Percentiles rank a stretch among this genome's conserved stretches.
phyloP scores from a whole-genome alignment of 139 green algal genomes.

The Desmodesmus armatus region DNA sequence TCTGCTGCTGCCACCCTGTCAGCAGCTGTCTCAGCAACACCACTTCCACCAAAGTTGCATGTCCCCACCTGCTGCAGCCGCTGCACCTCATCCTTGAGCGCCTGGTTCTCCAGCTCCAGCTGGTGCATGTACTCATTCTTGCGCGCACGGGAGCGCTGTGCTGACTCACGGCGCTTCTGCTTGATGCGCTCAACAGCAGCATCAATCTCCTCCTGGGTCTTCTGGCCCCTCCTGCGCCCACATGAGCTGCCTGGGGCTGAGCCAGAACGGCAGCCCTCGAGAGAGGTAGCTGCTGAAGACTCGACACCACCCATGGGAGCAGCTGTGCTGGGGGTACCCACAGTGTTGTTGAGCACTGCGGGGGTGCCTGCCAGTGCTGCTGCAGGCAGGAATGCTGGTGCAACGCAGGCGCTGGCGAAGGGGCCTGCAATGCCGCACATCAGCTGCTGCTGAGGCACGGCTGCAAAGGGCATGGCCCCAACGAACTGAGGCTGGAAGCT shows the following conservation, averaged over 20 bases:
- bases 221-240: background rate
- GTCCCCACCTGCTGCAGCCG: background rate
- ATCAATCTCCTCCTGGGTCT: constrained; percentile 24
- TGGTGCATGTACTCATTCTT: constrained; percentile 47
- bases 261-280: too few species aligned
- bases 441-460: background rate
- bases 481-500: constrained; percentile 12
- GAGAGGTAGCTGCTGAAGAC: too few species aligned
- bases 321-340: background rate
- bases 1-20: too few species aligned
- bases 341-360: too few species aligned
- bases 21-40: too few species aligned
- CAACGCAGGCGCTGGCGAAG: background rate
- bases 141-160: constrained; percentile 41
- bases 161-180: constrained; percentile 45
- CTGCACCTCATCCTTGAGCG: constrained; percentile 35
- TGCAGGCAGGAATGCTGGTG: background rate
- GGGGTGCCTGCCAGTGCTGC: background rate
- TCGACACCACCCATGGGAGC: too few species aligned
- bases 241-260: too few species aligned
- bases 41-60: too few species aligned
- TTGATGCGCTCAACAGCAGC: constrained; percentile 42
- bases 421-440: background rate
- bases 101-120: constrained; percentile 48
- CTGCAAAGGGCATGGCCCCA: background rate